These are phyloP conservation scores for Xerocomus potaroensis DNA, from an alignment of 768 basidiomycete species.

Conservation along the genomic window DNA sequence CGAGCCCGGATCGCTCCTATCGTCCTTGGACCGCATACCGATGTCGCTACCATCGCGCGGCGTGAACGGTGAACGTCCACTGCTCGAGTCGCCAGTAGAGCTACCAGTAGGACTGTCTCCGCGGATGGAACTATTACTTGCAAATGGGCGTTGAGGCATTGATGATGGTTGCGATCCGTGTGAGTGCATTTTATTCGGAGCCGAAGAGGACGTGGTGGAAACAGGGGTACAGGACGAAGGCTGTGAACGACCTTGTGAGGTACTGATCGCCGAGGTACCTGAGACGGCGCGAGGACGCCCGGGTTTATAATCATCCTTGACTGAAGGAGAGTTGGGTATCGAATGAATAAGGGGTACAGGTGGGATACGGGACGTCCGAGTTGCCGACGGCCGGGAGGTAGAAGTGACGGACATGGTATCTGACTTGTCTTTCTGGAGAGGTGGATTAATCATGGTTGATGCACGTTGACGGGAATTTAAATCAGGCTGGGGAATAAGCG, in stretches of 20 bases:
- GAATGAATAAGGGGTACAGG: constrained; percentile 29
- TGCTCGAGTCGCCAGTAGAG: constrained; percentile 82
- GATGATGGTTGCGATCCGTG: constrained; percentile 12
- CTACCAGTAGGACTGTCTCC: constrained; percentile 71
- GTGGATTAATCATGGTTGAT: constrained; percentile 1
- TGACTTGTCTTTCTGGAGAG: constrained; percentile 24
- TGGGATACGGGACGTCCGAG: constrained; percentile 26
- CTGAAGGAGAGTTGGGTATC: constrained; percentile 31
- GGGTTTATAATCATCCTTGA: constrained; percentile 19
- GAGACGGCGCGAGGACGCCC: constrained; percentile 10
- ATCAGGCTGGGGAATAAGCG: constrained; percentile 12
- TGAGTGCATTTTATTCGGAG: constrained; percentile 22
- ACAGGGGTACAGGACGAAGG: no score
- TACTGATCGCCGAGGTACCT: constrained; percentile 7
- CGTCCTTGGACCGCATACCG: constrained; percentile 20
- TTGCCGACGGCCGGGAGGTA: constrained; percentile 16
- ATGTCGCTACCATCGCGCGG: constrained; percentile 76
- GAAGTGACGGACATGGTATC: constrained; percentile 25
- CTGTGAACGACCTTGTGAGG: constrained; percentile 12
- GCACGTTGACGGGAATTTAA: constrained; percentile 11
- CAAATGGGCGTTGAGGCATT: constrained; percentile 54
- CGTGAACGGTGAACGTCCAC: constrained; percentile 68
- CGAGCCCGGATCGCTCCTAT: constrained; percentile 21
- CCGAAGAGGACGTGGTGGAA: not conserved
- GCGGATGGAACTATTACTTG: constrained; percentile 30